Percentiles rank a stretch among this genome's conserved stretches.
phyloP scores from a whole-genome alignment of 768 basidiomycete genomes.

The Kwoniella europaea region DNA sequence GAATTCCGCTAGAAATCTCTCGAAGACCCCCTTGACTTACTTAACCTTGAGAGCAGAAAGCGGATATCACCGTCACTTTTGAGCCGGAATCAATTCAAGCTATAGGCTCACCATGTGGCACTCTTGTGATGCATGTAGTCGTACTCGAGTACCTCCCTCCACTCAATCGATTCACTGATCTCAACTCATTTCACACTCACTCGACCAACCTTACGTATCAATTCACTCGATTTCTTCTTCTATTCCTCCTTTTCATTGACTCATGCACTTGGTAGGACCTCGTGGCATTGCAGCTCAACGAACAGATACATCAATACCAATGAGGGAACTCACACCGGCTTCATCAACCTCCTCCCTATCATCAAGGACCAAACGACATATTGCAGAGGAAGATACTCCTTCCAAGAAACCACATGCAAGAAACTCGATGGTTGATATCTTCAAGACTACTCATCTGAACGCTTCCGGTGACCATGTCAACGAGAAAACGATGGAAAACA shows the following conservation, averaged over 20 bases:
- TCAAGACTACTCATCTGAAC: background rate
- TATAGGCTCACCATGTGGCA: background rate
- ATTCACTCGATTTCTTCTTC: background rate
- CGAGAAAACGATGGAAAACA: background rate
- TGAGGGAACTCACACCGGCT: conserved; percentile 1
- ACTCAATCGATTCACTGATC: conserved; percentile 3
- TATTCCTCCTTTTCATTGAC: background rate
- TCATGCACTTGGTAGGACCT: background rate
- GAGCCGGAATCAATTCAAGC: background rate
- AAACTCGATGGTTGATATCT: conserved; percentile 2
- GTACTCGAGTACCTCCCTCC: background rate
- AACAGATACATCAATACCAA: background rate
- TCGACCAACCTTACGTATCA: background rate
- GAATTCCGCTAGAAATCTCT: conserved; percentile 24
- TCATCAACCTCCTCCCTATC: conserved; percentile 6
- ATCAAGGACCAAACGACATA: conserved; percentile 3
- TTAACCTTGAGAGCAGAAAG: background rate
- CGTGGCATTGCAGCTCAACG: background rate
- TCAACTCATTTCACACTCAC: background rate
- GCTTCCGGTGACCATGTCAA: background rate
- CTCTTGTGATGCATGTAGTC: background rate
- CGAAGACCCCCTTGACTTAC: conserved; percentile 6
- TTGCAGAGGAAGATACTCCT: background rate
- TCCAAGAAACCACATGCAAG: conserved; percentile 1
- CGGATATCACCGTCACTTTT: background rate